Evolutionary conservation across 75 land plant species (phyloP).

Genomic region (Cunninghamia lanceolata): DNA sequence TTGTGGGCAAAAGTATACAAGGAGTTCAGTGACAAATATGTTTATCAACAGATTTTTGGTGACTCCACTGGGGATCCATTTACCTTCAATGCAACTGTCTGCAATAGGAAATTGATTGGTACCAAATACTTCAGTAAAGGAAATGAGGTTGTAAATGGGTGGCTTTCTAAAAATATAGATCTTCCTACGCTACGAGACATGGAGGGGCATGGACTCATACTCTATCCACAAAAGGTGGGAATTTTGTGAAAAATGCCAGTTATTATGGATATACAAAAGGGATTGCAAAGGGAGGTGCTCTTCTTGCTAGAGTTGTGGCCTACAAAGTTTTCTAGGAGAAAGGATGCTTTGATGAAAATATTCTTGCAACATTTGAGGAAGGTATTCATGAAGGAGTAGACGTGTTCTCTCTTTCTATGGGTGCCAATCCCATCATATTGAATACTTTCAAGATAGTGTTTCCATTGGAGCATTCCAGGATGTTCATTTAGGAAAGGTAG

Average conservation of each 20-base stretch:
- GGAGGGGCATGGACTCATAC: conserved; percentile 40
- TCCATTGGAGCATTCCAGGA: conserved; percentile 33
- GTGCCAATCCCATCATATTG: conserved; percentile 5
- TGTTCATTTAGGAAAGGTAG: conserved; percentile 14
- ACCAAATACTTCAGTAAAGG: conserved; percentile 22
- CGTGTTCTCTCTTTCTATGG: conserved; percentile 25
- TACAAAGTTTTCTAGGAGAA: conserved; percentile 41
- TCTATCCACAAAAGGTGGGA: conserved; percentile 19
- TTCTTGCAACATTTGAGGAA: conserved; percentile 30
- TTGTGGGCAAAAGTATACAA: too few relatives aligned
- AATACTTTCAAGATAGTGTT: conserved; percentile 16
- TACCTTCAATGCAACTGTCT: too few relatives aligned
- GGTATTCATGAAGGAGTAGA: conserved; percentile 40
- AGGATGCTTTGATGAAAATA: conserved; percentile 14
- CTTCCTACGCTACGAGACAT: conserved; percentile 20
- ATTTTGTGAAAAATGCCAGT: conserved; percentile 12
- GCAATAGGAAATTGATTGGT: conserved; percentile 42
- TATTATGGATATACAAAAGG: conserved; percentile 25
- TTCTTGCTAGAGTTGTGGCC: conserved; percentile 20
- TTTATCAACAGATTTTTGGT: too few relatives aligned
- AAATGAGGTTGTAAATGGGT: background rate
- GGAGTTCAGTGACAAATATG: too few relatives aligned
- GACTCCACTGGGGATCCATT: too few relatives aligned
- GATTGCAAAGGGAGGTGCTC: conserved; percentile 36
- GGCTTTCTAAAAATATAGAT: background rate